Conservation (phyloP, 495 filamentous ascomycete species). For the Lichina pygmaea region DNA sequence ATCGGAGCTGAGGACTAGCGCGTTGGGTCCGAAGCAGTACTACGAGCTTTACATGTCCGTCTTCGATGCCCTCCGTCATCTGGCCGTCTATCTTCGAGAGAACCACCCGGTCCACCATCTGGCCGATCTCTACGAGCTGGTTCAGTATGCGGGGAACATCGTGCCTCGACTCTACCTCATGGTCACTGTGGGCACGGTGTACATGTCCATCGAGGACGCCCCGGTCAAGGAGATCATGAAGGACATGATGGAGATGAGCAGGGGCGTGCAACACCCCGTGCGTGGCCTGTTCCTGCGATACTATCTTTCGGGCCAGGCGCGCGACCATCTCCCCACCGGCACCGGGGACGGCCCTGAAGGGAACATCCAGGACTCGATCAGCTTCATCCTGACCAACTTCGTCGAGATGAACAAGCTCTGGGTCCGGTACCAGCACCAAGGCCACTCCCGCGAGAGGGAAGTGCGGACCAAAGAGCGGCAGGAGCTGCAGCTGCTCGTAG, state of each 20-base stretch:
- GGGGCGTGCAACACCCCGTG: conserved; percentile 88
- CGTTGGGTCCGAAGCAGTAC: conserved; percentile 90
- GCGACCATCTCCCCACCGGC: conserved; percentile 16
- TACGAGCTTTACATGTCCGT: conserved; percentile 99
- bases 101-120: conserved; percentile 95
- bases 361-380: conserved; percentile 90
- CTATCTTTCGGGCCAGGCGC: conserved; percentile 28
- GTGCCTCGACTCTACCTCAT: conserved; percentile 90
- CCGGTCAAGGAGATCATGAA: conserved; percentile 99
- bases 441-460: conserved; percentile 82
- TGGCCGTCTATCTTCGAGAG: conserved; percentile 86
- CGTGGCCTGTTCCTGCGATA: conserved; percentile 86
- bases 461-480: conserved; percentile 79
- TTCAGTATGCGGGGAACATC: conserved; percentile 97
- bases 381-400: conserved; percentile 91
- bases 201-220: conserved; percentile 95
- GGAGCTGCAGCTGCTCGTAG: conserved; percentile 83
- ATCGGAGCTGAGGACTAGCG: conserved; percentile 87
- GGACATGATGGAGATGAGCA: conserved; percentile 99
- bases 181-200: conserved; percentile 95
- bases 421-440: conserved; percentile 92
- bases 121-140: conserved; percentile 92
- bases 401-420: conserved; percentile 99
- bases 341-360: conserved; percentile 43
- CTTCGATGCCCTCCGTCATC: conserved; percentile 90